Base-by-base conservation (phyloP, 2,329 filamentous ascomycete genomes). In the Hypoxylon sp. region DNA sequence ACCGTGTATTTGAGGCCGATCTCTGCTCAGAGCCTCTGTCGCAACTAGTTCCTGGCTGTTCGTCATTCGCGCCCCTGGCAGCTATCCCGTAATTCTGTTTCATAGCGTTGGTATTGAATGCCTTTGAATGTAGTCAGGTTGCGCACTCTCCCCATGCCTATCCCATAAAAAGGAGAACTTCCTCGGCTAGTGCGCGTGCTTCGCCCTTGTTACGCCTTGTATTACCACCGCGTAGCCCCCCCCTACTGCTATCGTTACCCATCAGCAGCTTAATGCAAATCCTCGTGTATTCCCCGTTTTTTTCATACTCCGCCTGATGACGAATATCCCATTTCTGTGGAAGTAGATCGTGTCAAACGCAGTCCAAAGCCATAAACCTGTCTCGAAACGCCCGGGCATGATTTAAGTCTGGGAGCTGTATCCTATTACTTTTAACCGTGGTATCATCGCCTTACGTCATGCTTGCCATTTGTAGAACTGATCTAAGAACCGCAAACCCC, bases 361-460 rank as follows among this genome's bases (percentile, higher is more conserved):
- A 60, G 63, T 69, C 61, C 69, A 70, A n/a, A 61, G 65, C 63
- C 57, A 60, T 69, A 66, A 72, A 68, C 68, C 68, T 69, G 63
- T 74, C 71, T 75, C 70, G 61, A 62, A 75, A 75, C 73, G 71
- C 73, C 70, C 54, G 59, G 70, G 70, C 71, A 67, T 67, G 70
- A 72, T 67, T 67, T 58, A 71, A 68, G 56, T 65, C 67, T 68
- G 64, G 66, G 62, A 56, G 19, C 65, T 61, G 53, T 55, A 64
- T 69, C 61, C 55, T 56, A 63, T 65, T 51, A 54, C 65, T 62
- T 61, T 63, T 55, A 61, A 62, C 65, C 61, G 57, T 71, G 67
- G 65, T 71, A 71, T 74, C 68, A 57, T 72, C 56, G 64, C 55
- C 65, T 57, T 69, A 53, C 43, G 58, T 62, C 63, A 65, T 63